Percentiles rank a stretch among this genome's conserved stretches.
These are phyloP conservation scores for Termitomyces sp. DNA, from an alignment of 1,284 basidiomycete genomes.

Conservation along the genomic window DNA sequence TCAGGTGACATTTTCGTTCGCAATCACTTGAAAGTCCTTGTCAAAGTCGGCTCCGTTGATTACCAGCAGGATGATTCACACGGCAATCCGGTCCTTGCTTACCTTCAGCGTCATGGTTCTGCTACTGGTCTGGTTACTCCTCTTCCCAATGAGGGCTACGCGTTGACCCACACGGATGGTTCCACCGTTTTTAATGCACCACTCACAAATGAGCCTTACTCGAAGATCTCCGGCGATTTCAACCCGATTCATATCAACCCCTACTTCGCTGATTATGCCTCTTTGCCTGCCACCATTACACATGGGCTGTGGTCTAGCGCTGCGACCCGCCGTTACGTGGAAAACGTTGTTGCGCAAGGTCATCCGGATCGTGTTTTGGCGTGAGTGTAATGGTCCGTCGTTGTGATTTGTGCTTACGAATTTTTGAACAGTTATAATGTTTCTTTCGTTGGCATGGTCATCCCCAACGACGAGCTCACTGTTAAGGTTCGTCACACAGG, in stretches of 20 bases:
- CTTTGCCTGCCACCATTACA: conserved; percentile 94
- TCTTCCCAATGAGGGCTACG: conserved; percentile 84
- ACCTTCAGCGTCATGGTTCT: conserved; percentile 86
- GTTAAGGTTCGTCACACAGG: conserved; percentile 89
- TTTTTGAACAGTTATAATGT: conserved; percentile 70
- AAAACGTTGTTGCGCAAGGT: conserved; percentile 92
- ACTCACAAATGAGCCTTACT: conserved; percentile 92
- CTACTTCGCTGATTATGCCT: conserved; percentile 94
- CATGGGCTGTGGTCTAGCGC: conserved; percentile 98
- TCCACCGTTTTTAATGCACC: conserved; percentile 71
- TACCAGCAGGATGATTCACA: conserved; percentile 84
- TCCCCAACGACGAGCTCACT: conserved; percentile 86
- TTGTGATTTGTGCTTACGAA: conserved; percentile 9
- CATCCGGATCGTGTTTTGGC: conserved; percentile 85
- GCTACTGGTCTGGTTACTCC: conserved; percentile 74
- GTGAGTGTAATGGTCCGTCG: conserved; percentile 39
- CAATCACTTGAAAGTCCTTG: conserved; percentile 79
- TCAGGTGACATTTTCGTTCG: conserved; percentile 83
- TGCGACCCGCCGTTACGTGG: conserved; percentile 89
- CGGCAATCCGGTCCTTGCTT: conserved; percentile 92
- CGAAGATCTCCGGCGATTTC: conserved; percentile 94
- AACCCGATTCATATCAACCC: conserved; percentile 99
- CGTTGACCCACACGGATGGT: conserved; percentile 56
- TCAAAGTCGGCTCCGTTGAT: conserved; percentile 85
- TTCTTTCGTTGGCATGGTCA: conserved; percentile 93